Evolutionary conservation across 495 filamentous ascomycete genomes (phyloP), one percentile per base, ranked within the genome.

Genomic region (Xylaria flabelliformis): DNA sequence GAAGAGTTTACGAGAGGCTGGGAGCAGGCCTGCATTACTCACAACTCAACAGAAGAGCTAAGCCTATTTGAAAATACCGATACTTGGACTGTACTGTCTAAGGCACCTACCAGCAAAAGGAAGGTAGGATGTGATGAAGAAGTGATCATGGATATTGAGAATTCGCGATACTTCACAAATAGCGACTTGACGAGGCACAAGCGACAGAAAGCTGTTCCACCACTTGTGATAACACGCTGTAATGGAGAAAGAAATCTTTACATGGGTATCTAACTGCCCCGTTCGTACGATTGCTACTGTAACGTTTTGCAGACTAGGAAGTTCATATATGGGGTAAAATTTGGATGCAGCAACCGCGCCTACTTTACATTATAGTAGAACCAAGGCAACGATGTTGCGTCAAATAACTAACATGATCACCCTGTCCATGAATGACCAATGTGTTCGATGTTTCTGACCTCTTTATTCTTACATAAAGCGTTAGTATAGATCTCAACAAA

Each of bases 11-110:
- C 19, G 3, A 56, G 48, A n/a, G 34, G 59, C 21, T 78, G 76
- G 76, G 55, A 73, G 44, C 64, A 72, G 39, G 6, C 44, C n/a
- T 59, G 51, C 26, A 19, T 64, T 5, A 71, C 74, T 7, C 53
- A 73, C 19, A 74, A 73, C 36, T 73, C 74, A 21, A 48, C 76
- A 51, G 41, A 69, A 61, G 67, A 62, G 26, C 13, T 69, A n/a
- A 42, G 46, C 19, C 24, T 50, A 13, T 12, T 69, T 46, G 53
- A 58, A 4, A 12, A 6, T 9, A 12, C 26, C 8, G 21, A 69
- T 4, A 42, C 55, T 5, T 19, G 32, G 10, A 15, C 53, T 7
- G 3, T 29, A 26, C 19, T 26, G 3, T 46, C 19, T 17, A 55
- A 36, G 12, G 17, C 15, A 17, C n/a, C 64, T 24, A 9, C 19